Evolutionary conservation across 208 protist genomes (phyloP), one percentile per base, ranked within the genome.

Genomic region (Acanthamoeba lenticulata): DNA sequence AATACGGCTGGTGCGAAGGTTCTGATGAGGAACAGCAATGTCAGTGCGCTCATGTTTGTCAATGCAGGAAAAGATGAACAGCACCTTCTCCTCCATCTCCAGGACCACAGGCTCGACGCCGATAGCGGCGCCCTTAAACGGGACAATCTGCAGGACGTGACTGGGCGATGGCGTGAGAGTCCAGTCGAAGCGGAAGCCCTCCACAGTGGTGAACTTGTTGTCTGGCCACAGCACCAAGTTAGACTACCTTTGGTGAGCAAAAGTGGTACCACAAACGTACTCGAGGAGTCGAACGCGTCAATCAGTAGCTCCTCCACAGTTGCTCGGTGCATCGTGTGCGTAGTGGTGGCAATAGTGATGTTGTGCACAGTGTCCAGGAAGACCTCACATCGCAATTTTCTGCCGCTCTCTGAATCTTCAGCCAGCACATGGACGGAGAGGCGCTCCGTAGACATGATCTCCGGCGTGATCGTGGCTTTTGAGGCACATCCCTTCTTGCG

Each of bases 391-490:
- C 89, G 89, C 17, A 93, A 60, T 29, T 36, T 81, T 15, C 62
- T 29, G 13, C 89, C 89, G 62, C 89, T 93, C 34, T 81, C 62
- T n/a, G 65, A 52, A 34, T 93, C 89, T 24, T 93, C 32, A 4
- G 89, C 89, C 89, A 81, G 42, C 6, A 93, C 45, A 32, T 34
- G 81, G 11, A 60, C 81, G 5, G 89, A 93, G 32, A 93, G 62
- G n/a, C 89, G 89, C 89, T 93, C 89, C 27, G 47, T 93, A 38
- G 89, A 72, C n/a, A 81, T 57, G 89, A 72, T 93, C 67, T 93
- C 89, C 62, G 89, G 65, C 47, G 65, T 81, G 89, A 93, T 60
- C 11, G 24, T 24, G 2, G 89, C 89, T 5, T 47, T 21, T 6
- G 57, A 60, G 11, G 89, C 40, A 29, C 89, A 93, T 11, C 55